Evolutionary conservation across 768 basidiomycete species (phyloP), one percentile per base, ranked within the genome.

Genomic region (Podaxis pistillaris): DNA sequence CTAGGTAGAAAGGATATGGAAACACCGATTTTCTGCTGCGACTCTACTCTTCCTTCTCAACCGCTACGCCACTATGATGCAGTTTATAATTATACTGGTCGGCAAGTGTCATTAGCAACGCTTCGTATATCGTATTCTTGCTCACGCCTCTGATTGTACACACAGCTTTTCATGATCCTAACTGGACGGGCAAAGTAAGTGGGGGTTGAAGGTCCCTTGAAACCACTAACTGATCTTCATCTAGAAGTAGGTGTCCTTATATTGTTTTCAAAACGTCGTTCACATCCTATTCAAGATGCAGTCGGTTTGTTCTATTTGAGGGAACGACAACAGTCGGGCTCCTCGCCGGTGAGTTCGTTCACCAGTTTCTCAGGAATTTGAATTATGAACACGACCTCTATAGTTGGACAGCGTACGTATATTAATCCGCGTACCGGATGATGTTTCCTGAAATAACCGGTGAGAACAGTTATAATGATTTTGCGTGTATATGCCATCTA

Each of bases 401-500:
- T 9, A 50, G 44, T 46, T 13, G 44, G 44, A 46, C 44, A 46
- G 19, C 44, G 44, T 46, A 46, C 8, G 44, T 46, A 8, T 2
- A 19, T 46, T 9, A 17, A 41, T n/a, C 44, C 44, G 9, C 17
- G 7, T n/a, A 7, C 44, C 0, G 8, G 17, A 13, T 46, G 17
- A n/a, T 46, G 7, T 15, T 15, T 19, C 44, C 17, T 17, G 17
- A 33, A 19, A 46, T 17, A 46, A 46, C 5, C 5, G n/a, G n/a
- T 17, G 17, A 7, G 44, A 46, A 17, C 6, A 75, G 74, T 71
- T 30, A 68, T 74, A 26, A 74, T 75, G 74, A 73, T 75, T 41
- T 64, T 75, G 19, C 72, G 74, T 1, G 67, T 75, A 9, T 74
- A 67, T 62, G 74, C 74, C 8, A 65, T 75, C 11, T 75, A 73